Percentiles rank a stretch among this genome's conserved stretches.
These are phyloP conservation scores for Tulasnella calospora DNA, from an alignment of 768 basidiomycete genomes.

Conservation along the genomic window DNA sequence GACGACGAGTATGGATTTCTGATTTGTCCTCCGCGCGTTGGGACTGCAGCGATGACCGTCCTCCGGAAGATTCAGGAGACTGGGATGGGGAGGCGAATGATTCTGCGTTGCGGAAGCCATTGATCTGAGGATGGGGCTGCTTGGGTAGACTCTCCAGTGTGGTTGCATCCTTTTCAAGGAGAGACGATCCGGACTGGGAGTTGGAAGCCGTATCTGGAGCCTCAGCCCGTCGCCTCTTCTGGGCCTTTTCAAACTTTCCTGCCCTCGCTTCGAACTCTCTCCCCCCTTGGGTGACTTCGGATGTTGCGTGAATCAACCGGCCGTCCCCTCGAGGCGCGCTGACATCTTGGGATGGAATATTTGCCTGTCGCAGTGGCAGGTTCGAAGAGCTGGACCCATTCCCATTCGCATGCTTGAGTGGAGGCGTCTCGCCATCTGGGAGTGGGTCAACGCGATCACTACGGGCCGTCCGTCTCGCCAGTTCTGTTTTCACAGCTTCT, in stretches of 20 bases:
- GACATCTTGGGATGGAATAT: neutral
- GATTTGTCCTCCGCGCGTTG: conserved; percentile 22
- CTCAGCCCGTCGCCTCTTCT: neutral
- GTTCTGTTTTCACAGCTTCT: conserved; percentile 57
- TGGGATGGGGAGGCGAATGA: neutral
- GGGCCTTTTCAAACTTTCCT: neutral
- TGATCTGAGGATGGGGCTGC: neutral
- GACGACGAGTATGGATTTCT: neutral
- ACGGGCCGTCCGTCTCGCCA: conserved; percentile 38
- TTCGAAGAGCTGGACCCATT: neutral
- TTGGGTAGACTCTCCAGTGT: neutral
- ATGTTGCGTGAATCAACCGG: neutral
- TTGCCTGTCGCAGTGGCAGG: neutral
- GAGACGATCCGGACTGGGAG: neutral
- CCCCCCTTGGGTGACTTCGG: neutral
- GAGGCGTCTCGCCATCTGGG: neutral
- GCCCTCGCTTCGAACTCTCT: neutral
- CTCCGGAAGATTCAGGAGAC: neutral
- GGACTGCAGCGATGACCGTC: neutral
- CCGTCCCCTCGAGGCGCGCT: neutral
- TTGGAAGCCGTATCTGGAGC: neutral
- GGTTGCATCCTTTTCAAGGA: neutral
- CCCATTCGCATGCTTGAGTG: neutral
- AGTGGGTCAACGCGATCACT: neutral
- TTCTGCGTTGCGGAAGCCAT: neutral